Conservation (phyloP, 352 stramenopile species). For the Thalassiosira exigua region DNA sequence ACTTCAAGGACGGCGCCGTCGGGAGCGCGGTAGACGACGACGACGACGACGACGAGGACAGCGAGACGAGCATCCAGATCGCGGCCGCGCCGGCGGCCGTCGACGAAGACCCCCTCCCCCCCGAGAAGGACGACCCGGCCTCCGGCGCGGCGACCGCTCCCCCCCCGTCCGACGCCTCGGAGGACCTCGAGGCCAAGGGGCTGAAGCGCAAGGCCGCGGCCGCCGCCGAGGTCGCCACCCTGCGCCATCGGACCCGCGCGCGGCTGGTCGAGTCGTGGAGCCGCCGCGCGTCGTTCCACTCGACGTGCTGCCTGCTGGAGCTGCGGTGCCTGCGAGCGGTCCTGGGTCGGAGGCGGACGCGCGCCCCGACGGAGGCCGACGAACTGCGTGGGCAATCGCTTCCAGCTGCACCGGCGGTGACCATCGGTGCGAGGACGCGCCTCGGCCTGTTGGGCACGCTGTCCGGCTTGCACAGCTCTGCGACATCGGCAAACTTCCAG, state of each 20-base stretch:
- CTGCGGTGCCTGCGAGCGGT: conserved; percentile 69
- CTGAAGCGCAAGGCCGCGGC: conserved; percentile 81
- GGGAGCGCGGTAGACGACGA: neutral
- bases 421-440: conserved; percentile 44
- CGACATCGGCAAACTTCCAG: conserved; percentile 39
- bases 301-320: conserved; percentile 51
- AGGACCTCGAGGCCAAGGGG: conserved; percentile 80
- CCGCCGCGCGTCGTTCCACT: conserved; percentile 71
- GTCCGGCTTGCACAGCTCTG: conserved; percentile 43
- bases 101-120: conserved; percentile 38
- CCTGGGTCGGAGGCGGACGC: conserved; percentile 47
- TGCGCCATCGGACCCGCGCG: conserved; percentile 54
- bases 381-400: conserved; percentile 23
- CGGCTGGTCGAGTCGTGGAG: conserved; percentile 69
- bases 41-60: conserved; percentile 3
- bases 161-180: conserved; percentile 23
- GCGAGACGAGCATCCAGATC: conserved; percentile 54
- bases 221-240: conserved; percentile 60
- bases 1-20: conserved; percentile 3
- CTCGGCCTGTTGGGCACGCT: conserved; percentile 38
- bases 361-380: conserved; percentile 19
- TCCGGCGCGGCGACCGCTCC: conserved; percentile 9
- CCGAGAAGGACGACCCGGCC: conserved; percentile 57
- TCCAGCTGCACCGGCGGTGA: conserved; percentile 16
- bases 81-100: conserved; percentile 20